These are phyloP conservation scores for Mycena rosella DNA, from an alignment of 768 basidiomycete genomes.

Conservation along the genomic window DNA sequence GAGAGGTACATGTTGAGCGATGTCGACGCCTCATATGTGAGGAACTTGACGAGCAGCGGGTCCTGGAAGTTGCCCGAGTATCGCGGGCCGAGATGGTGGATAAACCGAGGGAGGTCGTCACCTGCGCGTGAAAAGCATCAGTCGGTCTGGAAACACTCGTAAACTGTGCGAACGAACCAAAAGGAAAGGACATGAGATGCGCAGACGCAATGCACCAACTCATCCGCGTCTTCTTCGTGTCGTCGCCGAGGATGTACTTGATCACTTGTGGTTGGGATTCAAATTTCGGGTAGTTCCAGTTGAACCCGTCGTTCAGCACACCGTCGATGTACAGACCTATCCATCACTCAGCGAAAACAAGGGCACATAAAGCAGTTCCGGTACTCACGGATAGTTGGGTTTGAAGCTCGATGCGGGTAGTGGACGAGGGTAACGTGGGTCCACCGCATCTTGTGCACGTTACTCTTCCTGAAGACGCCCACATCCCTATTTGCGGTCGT, in stretches of 20 bases:
- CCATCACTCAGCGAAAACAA: background rate
- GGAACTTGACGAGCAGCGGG: constrained; percentile 72
- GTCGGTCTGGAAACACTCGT: background rate
- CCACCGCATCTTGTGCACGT: constrained; percentile 72
- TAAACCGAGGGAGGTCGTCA: constrained; percentile 78
- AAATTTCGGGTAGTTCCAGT: constrained; percentile 72
- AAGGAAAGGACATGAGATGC: constrained; percentile 68
- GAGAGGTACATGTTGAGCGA: constrained; percentile 85
- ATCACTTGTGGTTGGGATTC: constrained; percentile 53
- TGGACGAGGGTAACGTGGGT: constrained; percentile 78
- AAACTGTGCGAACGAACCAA: constrained; percentile 55
- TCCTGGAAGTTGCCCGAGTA: constrained; percentile 86
- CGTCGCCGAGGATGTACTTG: constrained; percentile 70
- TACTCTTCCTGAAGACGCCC: constrained; percentile 58
- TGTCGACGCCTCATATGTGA: constrained; percentile 89
- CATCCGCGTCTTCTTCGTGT: constrained; percentile 54
- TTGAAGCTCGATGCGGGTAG: constrained; percentile 66
- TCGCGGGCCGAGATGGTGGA: constrained; percentile 86
- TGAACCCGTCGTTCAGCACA: constrained; percentile 69
- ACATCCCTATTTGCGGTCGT: constrained; percentile 55
- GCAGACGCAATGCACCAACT: constrained; percentile 81
- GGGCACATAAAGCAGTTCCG: background rate
- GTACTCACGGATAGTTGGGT: constrained; percentile 71
- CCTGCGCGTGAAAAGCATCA: constrained; percentile 51
- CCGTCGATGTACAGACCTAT: constrained; percentile 85